phyloP scores from a whole-genome alignment of 2,329 filamentous ascomycete species.

The Cladosporium phlei region DNA sequence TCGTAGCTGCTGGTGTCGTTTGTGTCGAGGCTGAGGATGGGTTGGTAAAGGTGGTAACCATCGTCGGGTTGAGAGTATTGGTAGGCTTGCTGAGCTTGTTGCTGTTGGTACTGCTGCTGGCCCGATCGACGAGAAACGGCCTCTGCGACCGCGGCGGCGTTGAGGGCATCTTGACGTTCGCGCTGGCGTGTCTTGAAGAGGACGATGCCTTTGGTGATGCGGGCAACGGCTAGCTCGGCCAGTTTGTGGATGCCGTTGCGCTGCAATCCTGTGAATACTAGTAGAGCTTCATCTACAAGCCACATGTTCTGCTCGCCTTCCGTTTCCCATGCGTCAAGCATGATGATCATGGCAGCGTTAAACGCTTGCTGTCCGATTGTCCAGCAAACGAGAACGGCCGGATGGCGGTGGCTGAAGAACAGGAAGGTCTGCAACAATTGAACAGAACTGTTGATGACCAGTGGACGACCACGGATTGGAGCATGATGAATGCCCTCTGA shows the following conservation, averaged over 20 bases:
- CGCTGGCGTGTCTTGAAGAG: constrained; percentile 19
- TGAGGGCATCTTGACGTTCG: constrained; percentile 14
- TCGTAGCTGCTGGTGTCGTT: constrained; percentile 7
- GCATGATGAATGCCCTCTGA: constrained; percentile 24
- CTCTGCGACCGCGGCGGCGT: constrained; percentile 14
- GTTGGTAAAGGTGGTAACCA: constrained; percentile 6
- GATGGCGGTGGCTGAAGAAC: constrained; percentile 42
- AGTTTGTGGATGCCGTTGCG: constrained; percentile 42
- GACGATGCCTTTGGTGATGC: constrained; percentile 32
- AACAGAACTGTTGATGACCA: constrained; percentile 40
- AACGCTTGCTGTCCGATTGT: constrained; percentile 47
- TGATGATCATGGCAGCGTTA: constrained; percentile 47
- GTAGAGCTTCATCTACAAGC: constrained; percentile 39
- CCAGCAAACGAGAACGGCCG: constrained; percentile 45
- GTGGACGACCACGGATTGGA: constrained; percentile 34
- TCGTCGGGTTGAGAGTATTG: constrained; percentile 18
- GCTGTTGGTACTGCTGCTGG: constrained; percentile 1
- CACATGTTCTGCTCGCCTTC: constrained; percentile 34
- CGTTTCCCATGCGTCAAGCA: constrained; percentile 44
- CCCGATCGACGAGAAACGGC: constrained; percentile 14
- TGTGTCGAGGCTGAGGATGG: constrained; percentile 2
- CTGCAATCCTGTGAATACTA: constrained; percentile 40
- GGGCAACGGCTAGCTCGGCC: constrained; percentile 40
- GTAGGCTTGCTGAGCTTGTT: background rate
- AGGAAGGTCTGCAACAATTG: constrained; percentile 42